Percentiles rank a stretch among this genome's conserved stretches.
phyloP scores from a whole-genome alignment of 2,329 filamentous ascomycete genomes.

The Aspergillus clavatus region DNA sequence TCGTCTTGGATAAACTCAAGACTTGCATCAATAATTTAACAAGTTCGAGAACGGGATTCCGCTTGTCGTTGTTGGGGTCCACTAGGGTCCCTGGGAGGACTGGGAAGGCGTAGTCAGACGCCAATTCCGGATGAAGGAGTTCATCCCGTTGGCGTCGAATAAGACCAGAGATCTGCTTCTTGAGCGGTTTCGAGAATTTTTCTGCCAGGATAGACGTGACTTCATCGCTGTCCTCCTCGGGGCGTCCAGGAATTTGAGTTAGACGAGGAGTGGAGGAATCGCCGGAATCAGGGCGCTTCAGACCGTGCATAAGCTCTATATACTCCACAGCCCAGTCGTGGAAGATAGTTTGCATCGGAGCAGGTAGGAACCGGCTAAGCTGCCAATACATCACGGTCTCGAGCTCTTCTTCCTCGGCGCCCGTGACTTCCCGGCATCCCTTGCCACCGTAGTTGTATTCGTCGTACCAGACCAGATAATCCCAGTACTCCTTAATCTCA shows the following conservation, averaged over 20 bases:
- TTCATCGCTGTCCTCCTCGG: constrained; percentile 57
- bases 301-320: constrained; percentile 83
- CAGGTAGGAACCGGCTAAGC: constrained; percentile 80
- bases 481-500: constrained; percentile 98
- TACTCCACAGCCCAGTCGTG: constrained; percentile 93
- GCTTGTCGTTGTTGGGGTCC: constrained; percentile 52
- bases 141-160: constrained; percentile 83
- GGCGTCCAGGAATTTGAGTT: constrained; percentile 58
- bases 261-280: constrained; percentile 54
- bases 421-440: constrained; percentile 75
- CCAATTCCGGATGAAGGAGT: constrained; percentile 81
- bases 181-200: constrained; percentile 79
- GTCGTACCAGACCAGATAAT: constrained; percentile 98
- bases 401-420: constrained; percentile 70
- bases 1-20: constrained; percentile 82
- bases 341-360: constrained; percentile 75
- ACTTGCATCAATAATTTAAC: constrained; percentile 94
- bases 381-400: constrained; percentile 99
- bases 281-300: constrained; percentile 68
- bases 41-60: constrained; percentile 79
- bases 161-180: constrained; percentile 79
- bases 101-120: constrained; percentile 82
- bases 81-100: constrained; percentile 53
- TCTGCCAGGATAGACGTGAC: constrained; percentile 68
- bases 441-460: constrained; percentile 98